Conservation (phyloP, 2,329 filamentous ascomycete genomes). For the Fusarium sulawesiense region DNA sequence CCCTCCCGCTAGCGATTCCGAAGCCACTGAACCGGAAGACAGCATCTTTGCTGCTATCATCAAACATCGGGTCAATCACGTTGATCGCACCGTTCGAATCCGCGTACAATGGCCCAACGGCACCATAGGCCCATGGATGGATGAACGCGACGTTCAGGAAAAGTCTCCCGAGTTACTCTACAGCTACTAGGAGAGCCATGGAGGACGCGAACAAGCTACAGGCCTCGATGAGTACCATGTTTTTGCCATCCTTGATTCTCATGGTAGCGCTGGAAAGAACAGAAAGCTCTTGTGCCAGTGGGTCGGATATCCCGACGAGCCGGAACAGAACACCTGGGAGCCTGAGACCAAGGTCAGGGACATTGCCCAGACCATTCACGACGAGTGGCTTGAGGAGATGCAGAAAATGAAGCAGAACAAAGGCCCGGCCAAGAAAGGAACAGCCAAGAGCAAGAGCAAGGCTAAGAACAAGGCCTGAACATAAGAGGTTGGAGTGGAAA, state of each 20-base stretch:
- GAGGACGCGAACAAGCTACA: neutral
- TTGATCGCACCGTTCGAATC: neutral
- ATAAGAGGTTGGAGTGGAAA: neutral
- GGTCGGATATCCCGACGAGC: neutral
- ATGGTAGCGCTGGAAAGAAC: neutral
- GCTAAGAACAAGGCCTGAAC: neutral
- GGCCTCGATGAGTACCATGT: neutral
- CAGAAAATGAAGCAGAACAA: neutral
- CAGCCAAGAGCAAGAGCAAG: neutral
- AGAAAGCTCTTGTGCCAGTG: neutral
- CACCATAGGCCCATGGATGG: neutral
- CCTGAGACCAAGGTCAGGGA: neutral
- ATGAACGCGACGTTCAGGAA: neutral
- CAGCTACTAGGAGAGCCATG: neutral
- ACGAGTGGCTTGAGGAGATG: neutral
- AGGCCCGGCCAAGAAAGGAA: neutral
- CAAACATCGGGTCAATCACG: neutral
- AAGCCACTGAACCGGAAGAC: neutral
- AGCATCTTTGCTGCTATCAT: neutral
- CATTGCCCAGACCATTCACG: neutral
- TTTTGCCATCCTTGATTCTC: neutral
- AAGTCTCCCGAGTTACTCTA: neutral
- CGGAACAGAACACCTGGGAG: neutral
- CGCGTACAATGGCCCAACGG: neutral
- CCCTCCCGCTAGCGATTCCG: neutral